Percentiles rank a stretch among this genome's conserved stretches.
phyloP scores from a whole-genome alignment of 176 grass and related monocot species.

The Aegilops speltoides region DNA sequence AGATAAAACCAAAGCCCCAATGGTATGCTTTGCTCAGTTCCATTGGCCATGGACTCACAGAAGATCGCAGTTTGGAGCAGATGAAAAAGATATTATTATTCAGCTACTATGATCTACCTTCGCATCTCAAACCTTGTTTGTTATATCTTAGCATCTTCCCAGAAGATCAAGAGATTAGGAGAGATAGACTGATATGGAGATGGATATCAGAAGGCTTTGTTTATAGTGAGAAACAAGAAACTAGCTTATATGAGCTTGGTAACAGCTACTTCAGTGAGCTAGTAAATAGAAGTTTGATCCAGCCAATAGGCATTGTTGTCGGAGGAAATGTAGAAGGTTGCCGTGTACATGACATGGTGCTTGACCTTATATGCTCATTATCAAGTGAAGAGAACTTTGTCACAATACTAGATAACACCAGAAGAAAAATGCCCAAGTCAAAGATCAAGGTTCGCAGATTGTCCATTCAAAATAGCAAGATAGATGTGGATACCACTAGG shows the following conservation, averaged over 20 bases:
- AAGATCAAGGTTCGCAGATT: background rate
- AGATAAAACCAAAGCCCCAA: too few relatives aligned
- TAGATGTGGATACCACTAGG: background rate
- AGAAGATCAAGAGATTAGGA: too few relatives aligned
- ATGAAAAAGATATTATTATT: background rate
- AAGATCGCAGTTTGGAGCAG: too few relatives aligned
- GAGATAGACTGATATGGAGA: too few relatives aligned
- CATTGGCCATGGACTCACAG: too few relatives aligned
- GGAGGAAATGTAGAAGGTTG: background rate
- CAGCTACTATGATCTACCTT: background rate
- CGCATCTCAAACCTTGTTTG: too few relatives aligned
- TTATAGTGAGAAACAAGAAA: too few relatives aligned
- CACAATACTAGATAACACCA: background rate
- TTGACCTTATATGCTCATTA: background rate
- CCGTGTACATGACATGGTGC: background rate
- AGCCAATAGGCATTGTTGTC: background rate
- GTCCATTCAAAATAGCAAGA: background rate
- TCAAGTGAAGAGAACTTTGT: background rate
- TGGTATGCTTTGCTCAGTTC: too few relatives aligned
- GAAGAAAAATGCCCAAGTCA: too few relatives aligned
- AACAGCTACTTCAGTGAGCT: too few relatives aligned
- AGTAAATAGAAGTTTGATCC: background rate
- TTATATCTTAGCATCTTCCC: too few relatives aligned
- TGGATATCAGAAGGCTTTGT: background rate
- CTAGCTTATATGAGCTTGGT: too few relatives aligned